Evolutionary conservation across 2,329 filamentous ascomycete species (phyloP).

Genomic region (Ceratocystis colombiana): DNA sequence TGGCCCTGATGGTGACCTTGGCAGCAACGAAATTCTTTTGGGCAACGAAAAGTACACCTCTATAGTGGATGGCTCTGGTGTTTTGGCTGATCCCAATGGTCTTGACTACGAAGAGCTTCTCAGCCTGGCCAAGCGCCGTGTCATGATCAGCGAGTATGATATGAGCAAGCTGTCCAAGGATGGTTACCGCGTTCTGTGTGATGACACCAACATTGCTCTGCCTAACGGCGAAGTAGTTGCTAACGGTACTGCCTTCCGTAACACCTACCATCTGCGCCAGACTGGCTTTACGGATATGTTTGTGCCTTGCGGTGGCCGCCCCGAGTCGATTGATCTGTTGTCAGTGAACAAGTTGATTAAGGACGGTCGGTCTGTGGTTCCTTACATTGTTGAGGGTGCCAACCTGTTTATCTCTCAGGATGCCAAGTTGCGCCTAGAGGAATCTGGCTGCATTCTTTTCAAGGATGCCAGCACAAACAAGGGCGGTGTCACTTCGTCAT

Average conservation of each 20-base stretch:
- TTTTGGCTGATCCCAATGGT: constrained; percentile 85
- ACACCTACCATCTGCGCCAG: constrained; percentile 86
- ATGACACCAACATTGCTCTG: constrained; percentile 80
- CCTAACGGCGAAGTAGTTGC: constrained; percentile 75
- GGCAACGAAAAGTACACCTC: constrained; percentile 92
- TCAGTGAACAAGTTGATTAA: constrained; percentile 80
- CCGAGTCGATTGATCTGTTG: constrained; percentile 89
- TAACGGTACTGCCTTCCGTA: constrained; percentile 93
- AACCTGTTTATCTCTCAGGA: constrained; percentile 99
- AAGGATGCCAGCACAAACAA: constrained; percentile 99
- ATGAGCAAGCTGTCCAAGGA: constrained; percentile 71
- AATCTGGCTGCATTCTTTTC: constrained; percentile 89
- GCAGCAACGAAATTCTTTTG: constrained; percentile 94
- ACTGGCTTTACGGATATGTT: constrained; percentile 73
- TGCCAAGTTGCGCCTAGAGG: constrained; percentile 87
- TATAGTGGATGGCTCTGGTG: constrained; percentile 92
- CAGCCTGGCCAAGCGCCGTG: constrained; percentile 72
- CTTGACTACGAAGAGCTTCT: constrained; percentile 74
- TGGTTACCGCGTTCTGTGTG: constrained; percentile 84
- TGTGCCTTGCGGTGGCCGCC: constrained; percentile 90
- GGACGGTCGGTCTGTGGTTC: constrained; percentile 75
- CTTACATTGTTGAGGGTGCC: constrained; percentile 94
- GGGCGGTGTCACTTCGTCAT: constrained; percentile 94
- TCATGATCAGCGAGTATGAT: constrained; percentile 86
- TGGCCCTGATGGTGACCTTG: constrained; percentile 90